Conservation (phyloP, 2,329 filamentous ascomycete genomes). For the Colletotrichum sp. region DNA sequence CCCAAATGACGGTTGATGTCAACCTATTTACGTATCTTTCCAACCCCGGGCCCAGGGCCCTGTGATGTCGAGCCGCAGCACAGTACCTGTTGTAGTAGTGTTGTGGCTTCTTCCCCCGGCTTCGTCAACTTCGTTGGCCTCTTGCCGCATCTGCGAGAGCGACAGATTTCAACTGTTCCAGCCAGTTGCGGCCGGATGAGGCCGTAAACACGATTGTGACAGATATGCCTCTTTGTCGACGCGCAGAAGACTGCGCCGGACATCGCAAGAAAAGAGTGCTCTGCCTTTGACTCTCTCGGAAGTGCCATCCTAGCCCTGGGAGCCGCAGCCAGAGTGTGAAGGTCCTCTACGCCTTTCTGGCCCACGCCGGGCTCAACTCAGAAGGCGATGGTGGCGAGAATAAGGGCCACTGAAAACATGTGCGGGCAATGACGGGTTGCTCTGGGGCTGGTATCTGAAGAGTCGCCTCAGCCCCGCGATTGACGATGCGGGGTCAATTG, state of each 20-base stretch:
- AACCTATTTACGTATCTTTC: neutral
- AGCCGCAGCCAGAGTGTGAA: neutral
- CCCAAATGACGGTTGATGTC: neutral
- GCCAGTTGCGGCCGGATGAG: neutral
- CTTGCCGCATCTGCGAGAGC: accelerated
- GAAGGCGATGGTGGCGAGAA: neutral
- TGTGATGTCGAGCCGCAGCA: neutral
- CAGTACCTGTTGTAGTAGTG: neutral
- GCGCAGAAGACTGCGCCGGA: neutral
- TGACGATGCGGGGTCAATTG: neutral
- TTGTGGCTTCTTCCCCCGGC: neutral
- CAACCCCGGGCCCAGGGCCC: neutral
- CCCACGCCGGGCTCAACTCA: neutral
- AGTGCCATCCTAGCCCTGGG: neutral
- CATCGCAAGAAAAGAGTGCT: too few species aligned
- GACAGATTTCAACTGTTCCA: neutral
- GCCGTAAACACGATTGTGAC: neutral
- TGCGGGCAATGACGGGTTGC: neutral
- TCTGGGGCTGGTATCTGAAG: neutral
- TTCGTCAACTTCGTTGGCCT: neutral
- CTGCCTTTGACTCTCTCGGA: too few species aligned
- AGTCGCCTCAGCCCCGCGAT: neutral
- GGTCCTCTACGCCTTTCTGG: neutral
- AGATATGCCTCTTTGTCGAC: neutral
- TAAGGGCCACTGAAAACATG: neutral